Conservation (phyloP, 352 stramenopile genomes). For the Phytophthora litchii region DNA sequence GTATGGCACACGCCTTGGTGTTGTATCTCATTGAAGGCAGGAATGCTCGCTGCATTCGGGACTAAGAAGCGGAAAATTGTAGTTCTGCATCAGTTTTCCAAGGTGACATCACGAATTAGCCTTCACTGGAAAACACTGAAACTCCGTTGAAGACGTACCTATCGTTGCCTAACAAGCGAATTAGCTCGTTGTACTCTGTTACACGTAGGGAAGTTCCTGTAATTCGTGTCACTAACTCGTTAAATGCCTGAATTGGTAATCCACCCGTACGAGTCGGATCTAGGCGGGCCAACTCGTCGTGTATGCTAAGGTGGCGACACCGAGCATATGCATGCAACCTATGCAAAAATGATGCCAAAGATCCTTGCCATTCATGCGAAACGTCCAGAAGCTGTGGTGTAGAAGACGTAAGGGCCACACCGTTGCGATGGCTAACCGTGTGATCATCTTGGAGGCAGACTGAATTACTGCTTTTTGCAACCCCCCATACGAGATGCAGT, state of each 20-base stretch:
- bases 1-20: constrained; percentile 33
- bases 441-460: constrained; percentile 24
- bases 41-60: constrained; percentile 36
- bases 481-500: constrained; percentile 26
- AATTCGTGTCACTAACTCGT: constrained; percentile 14
- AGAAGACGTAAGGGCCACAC: constrained; percentile 11
- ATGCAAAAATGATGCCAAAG: constrained; percentile 49
- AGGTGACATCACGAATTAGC: background rate
- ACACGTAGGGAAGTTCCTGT: constrained; percentile 22
- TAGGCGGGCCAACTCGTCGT: constrained; percentile 28
- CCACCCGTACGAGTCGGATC: constrained; percentile 19
- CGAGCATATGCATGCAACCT: constrained; percentile 36
- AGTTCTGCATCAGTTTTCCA: constrained; percentile 17
- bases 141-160: constrained; percentile 22
- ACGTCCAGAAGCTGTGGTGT: constrained; percentile 37
- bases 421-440: constrained; percentile 32
- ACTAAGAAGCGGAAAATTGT: constrained; percentile 36
- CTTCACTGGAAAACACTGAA: background rate
- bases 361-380: constrained; percentile 45
- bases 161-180: constrained; percentile 25
- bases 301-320: constrained; percentile 24
- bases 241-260: constrained; percentile 31
- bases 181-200: constrained; percentile 32
- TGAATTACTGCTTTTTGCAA: background rate
- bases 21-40: constrained; percentile 31